These are phyloP conservation scores for Sphagnum contortum DNA, from an alignment of 225 moss, liverwort and hornwort species.

Conservation along the genomic window DNA sequence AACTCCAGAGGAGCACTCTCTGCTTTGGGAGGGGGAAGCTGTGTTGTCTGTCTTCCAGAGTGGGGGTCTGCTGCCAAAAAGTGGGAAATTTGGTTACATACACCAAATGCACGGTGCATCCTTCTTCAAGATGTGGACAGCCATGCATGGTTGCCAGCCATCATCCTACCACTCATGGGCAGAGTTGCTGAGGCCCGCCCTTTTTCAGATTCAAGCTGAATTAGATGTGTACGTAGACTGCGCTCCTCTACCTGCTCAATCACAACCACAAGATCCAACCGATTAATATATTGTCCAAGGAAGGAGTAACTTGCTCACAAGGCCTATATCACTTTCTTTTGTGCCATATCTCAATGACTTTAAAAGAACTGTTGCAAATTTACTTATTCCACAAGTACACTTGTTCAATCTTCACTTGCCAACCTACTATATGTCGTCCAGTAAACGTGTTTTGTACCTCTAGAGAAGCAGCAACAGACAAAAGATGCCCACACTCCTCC, in stretches of 20 bases:
- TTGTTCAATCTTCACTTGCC: too few relatives aligned
- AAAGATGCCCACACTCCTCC: constrained; percentile 79
- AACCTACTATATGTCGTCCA: too few relatives aligned
- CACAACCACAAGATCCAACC: constrained; percentile 7
- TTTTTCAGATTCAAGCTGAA: constrained; percentile 85
- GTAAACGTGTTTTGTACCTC: constrained; percentile 35
- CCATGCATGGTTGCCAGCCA: constrained; percentile 22
- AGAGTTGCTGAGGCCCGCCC: constrained; percentile 32
- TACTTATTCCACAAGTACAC: too few relatives aligned
- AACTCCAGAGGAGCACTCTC: constrained; percentile 9
- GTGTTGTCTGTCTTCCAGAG: constrained; percentile 4
- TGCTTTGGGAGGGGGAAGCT: not conserved
- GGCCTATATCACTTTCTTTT: too few relatives aligned
- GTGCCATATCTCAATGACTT: too few relatives aligned
- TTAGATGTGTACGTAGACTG: constrained; percentile 81
- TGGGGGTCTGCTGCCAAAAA: constrained; percentile 1
- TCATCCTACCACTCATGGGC: constrained; percentile 24
- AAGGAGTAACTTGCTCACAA: too few relatives aligned
- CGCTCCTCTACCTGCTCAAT: constrained; percentile 84
- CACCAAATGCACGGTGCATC: not conserved
- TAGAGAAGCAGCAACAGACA: constrained; percentile 71
- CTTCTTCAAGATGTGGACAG: constrained; percentile 37
- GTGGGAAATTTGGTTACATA: constrained; percentile 3
- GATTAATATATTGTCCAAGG: too few relatives aligned
- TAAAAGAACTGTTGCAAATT: too few relatives aligned